These are phyloP conservation scores for Schizosaccharomyces japonicus DNA, from an alignment of 805 yeast genomes.

Conservation along the genomic window DNA sequence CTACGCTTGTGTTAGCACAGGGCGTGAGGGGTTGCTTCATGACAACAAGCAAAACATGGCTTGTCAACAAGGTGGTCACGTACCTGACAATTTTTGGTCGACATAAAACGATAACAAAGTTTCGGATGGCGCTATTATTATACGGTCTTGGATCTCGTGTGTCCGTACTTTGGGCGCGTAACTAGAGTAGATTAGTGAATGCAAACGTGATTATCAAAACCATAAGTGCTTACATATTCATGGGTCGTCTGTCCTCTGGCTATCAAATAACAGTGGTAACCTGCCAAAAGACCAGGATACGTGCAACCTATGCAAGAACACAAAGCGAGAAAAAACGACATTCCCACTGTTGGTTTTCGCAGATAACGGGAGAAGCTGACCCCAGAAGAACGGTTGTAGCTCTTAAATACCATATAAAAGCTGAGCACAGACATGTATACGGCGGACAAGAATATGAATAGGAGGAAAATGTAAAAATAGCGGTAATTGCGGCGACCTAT, in stretches of 20 bases:
- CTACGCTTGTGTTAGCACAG: too few relatives aligned
- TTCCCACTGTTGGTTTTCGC: neutral
- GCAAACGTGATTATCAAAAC: too few relatives aligned
- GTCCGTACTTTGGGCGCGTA: neutral
- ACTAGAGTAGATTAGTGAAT: too few relatives aligned
- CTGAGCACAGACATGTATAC: neutral
- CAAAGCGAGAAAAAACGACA: constrained; percentile 2
- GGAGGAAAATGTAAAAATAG: neutral
- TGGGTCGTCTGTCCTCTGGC: neutral
- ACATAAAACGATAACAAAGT: neutral
- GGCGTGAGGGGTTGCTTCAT: too few relatives aligned
- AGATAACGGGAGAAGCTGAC: neutral
- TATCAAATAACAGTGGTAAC: constrained; percentile 4
- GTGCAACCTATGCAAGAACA: neutral
- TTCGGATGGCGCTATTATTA: neutral
- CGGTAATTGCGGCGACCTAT: constrained; percentile 3
- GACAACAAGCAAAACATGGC: too few relatives aligned
- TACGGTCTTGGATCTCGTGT: neutral
- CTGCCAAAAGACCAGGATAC: neutral
- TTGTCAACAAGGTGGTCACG: too few relatives aligned
- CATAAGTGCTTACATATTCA: neutral
- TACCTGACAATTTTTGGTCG: neutral
- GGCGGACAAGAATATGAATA: neutral
- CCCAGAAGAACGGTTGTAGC: neutral
- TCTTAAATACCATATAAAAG: neutral